Conservation (phyloP, 2,329 filamentous ascomycete genomes). For the Neopestalotiopsis sp. region DNA sequence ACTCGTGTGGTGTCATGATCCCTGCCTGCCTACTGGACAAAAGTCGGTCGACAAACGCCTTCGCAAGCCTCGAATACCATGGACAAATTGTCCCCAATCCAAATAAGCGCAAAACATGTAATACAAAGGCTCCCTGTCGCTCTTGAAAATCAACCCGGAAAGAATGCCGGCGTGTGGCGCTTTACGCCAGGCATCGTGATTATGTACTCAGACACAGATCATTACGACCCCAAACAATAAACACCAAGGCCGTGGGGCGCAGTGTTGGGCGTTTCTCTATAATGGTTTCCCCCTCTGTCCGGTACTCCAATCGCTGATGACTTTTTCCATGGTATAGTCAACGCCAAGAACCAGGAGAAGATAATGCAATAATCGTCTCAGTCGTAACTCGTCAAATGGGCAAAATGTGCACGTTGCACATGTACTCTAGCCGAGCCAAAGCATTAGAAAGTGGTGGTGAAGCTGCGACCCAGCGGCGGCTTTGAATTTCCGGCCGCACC, state of each 20-base stretch:
- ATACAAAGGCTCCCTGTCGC: constrained; percentile 3
- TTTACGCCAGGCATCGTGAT: constrained; percentile 24
- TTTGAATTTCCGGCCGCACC: constrained; percentile 37
- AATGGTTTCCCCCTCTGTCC: constrained; percentile 2
- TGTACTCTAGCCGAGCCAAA: constrained; percentile 15
- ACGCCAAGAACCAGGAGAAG: constrained; percentile 5
- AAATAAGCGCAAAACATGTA: constrained; percentile 10
- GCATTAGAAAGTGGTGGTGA: constrained; percentile 41
- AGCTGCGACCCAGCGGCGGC: constrained; percentile 42
- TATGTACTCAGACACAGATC: constrained; percentile 30
- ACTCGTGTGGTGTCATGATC: background rate
- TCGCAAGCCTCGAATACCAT: background rate
- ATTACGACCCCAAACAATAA: constrained; percentile 33
- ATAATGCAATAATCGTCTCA: constrained; percentile 24
- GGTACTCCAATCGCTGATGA: background rate
- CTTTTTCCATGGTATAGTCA: background rate
- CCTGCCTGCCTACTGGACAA: constrained; percentile 5
- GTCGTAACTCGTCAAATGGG: constrained; percentile 19
- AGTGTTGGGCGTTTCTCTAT: constrained; percentile 21
- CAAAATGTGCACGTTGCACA: constrained; percentile 11
- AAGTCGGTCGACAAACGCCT: background rate
- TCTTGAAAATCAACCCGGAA: constrained; percentile 17
- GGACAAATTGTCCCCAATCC: background rate
- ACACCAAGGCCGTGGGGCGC: constrained; percentile 37
- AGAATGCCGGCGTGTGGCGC: constrained; percentile 24